Percentiles rank a stretch among this genome's conserved stretches.
phyloP scores from a whole-genome alignment of 108 stramenopile genomes.

The Cylindrotheca fusiformis region DNA sequence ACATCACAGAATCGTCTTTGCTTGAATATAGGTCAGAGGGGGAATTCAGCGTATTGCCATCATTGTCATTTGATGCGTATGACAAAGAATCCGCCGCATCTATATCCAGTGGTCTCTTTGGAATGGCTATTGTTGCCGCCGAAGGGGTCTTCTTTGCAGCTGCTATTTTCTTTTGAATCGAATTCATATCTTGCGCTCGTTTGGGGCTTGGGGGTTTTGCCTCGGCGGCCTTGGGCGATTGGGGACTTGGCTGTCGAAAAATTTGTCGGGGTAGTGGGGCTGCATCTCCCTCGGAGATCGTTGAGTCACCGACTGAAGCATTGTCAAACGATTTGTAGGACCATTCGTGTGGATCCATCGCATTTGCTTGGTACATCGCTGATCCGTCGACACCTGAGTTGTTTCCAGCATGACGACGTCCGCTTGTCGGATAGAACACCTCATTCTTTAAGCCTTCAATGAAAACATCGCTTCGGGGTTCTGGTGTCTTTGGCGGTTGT shows the following conservation, averaged over 20 bases:
- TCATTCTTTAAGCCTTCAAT: neutral
- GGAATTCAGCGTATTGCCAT: conserved; percentile 7
- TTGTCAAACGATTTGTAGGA: conserved; percentile 31
- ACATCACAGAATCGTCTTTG: conserved; percentile 25
- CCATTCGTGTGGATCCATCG: conserved; percentile 48
- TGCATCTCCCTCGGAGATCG: conserved; percentile 23
- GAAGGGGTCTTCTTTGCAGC: conserved; percentile 26
- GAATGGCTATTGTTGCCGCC: conserved; percentile 1
- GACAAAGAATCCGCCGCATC: conserved; percentile 53
- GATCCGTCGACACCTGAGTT: conserved; percentile 41
- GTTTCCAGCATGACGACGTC: conserved; percentile 48
- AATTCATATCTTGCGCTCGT: conserved; percentile 67
- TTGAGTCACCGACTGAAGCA: conserved; percentile 30
- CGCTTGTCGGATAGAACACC: neutral
- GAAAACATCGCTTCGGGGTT: neutral
- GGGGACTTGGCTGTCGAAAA: neutral
- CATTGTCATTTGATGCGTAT: conserved; percentile 50
- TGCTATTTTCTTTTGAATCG: conserved; percentile 78
- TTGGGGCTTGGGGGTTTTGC: conserved; percentile 25
- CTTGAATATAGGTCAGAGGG: conserved; percentile 3
- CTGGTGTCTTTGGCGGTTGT: neutral
- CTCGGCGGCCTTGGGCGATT: neutral
- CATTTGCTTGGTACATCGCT: conserved; percentile 42
- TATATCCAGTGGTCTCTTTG: conserved; percentile 2
- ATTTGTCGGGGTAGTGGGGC: conserved; percentile 2